Evolutionary conservation across 306 rosid species (phyloP).

Genomic region (Gastrolobium bilobum): DNA sequence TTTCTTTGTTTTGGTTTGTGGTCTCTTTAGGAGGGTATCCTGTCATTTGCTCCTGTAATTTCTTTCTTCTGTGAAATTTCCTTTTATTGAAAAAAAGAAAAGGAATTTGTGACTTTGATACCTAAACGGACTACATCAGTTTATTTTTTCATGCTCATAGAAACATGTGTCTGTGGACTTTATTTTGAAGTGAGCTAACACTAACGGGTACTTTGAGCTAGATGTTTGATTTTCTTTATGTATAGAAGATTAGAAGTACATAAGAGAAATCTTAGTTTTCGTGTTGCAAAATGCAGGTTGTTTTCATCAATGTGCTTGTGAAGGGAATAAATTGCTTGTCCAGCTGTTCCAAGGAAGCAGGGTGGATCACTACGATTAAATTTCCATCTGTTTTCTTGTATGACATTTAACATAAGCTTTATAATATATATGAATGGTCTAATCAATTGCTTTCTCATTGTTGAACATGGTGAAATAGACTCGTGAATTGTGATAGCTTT

Average conservation of each 20-base stretch:
- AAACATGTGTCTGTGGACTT: conserved; percentile 6
- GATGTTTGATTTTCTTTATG: conserved; percentile 10
- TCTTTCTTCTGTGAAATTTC: conserved; percentile 10
- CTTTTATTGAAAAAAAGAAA: not conserved
- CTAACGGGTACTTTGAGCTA: not conserved
- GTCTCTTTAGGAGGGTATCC: conserved; percentile 8
- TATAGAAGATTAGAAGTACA: too few species aligned
- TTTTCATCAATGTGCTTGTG: conserved; percentile 34
- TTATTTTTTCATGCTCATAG: not conserved
- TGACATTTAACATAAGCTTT: conserved; percentile 23
- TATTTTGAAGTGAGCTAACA: not conserved
- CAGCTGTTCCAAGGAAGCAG: conserved; percentile 39
- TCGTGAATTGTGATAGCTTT: conserved; percentile 21
- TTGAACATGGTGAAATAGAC: conserved; percentile 36
- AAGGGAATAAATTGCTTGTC: conserved; percentile 46
- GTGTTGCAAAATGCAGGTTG: conserved; percentile 49
- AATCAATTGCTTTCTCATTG: conserved; percentile 32
- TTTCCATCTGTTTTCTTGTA: conserved; percentile 40
- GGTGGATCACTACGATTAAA: not conserved
- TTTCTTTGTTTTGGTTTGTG: conserved; percentile 11
- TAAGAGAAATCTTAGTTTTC: not conserved
- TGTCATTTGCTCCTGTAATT: not conserved
- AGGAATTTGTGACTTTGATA: not conserved
- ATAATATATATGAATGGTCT: not conserved
- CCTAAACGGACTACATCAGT: not conserved